phyloP scores from a whole-genome alignment of 2,329 filamentous ascomycete genomes.

The Sporothrix globosa region DNA sequence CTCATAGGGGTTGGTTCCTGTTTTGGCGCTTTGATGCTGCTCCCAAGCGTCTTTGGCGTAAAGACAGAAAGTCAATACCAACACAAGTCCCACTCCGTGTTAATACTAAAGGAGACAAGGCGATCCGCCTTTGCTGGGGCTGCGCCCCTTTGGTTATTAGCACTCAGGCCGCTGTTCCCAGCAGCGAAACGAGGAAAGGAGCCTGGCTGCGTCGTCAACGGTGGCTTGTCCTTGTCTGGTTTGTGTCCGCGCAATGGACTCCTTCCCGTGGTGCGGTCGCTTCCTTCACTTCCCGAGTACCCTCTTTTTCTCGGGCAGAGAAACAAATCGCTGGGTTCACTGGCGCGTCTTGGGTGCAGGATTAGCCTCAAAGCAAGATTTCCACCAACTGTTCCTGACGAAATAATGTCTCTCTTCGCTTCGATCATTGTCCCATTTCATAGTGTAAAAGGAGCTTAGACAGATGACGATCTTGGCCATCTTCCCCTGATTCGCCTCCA shows the following conservation, averaged over 20 bases:
- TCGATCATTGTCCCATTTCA: no score
- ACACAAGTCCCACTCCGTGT: not conserved
- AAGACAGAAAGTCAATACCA: not conserved
- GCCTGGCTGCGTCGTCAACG: not conserved
- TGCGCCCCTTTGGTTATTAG: no score
- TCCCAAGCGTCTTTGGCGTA: not conserved
- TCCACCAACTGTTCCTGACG: no score
- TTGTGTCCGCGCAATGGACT: constrained; percentile 20
- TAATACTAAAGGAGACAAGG: not conserved
- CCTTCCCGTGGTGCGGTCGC: constrained; percentile 16
- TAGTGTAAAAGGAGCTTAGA: no score
- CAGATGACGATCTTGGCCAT: no score
- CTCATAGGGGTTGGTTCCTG: constrained; percentile 23
- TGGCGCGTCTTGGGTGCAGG: not conserved
- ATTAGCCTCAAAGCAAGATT: no score
- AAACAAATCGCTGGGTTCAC: constrained; percentile 1
- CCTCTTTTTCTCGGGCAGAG: constrained; percentile 18
- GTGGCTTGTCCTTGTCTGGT: no score
- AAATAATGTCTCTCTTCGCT: no score
- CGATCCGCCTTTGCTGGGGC: constrained; percentile 7
- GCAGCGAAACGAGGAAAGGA: constrained; percentile 10
- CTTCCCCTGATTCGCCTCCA: no score
- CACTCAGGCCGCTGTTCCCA: not conserved
- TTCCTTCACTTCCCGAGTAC: not conserved
- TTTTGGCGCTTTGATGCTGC: not conserved